phyloP scores from a whole-genome alignment of 106 monocot species.

The Phalaenopsis equestris region DNA sequence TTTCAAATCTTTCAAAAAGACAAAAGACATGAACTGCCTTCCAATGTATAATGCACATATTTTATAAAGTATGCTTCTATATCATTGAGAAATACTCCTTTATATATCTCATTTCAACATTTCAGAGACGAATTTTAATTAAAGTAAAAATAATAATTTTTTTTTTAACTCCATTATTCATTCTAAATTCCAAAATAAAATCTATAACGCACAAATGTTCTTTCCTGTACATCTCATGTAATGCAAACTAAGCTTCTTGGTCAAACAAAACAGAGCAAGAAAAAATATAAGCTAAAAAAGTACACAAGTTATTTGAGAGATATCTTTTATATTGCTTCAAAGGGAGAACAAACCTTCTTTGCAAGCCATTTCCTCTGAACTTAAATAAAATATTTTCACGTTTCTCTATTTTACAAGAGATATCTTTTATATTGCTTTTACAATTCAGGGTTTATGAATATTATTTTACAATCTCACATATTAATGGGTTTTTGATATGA shows the following conservation, averaged over 20 bases:
- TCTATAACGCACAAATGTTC: not conserved
- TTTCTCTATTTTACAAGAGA: constrained; percentile 84
- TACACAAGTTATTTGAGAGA: not conserved
- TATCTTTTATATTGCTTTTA: too few relatives aligned
- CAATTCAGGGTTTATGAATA: too few relatives aligned
- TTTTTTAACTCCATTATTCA: not conserved
- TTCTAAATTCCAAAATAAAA: not conserved
- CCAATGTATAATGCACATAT: not conserved
- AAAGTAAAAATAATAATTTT: not conserved
- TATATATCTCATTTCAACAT: not conserved
- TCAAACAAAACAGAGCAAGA: not conserved
- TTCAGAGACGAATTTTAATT: not conserved
- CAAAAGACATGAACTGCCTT: not conserved
- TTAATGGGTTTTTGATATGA: too few relatives aligned
- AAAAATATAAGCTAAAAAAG: not conserved
- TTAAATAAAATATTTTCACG: too few relatives aligned
- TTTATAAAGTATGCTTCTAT: not conserved
- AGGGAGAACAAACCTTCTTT: constrained; percentile 46
- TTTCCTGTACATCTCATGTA: too few relatives aligned
- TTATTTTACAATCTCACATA: too few relatives aligned
- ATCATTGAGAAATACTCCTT: not conserved
- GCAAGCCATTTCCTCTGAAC: constrained; percentile 58
- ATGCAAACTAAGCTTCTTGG: not conserved
- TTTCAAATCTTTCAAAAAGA: not conserved
- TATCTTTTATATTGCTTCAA: not conserved